These are phyloP conservation scores for Colletotrichum destructivum DNA, from an alignment of 2,329 filamentous ascomycete species.

Conservation along the genomic window DNA sequence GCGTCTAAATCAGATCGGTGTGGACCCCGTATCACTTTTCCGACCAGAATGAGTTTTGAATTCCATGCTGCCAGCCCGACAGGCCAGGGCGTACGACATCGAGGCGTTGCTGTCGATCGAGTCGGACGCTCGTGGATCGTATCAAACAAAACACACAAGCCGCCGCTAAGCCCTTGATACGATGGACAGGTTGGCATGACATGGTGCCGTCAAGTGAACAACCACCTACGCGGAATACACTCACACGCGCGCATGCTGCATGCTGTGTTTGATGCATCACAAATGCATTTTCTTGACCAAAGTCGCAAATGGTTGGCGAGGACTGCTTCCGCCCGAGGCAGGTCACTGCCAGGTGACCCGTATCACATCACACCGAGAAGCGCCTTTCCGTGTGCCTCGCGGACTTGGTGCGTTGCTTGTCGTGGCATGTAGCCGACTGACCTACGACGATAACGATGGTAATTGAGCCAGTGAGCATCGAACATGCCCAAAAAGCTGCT, in stretches of 20 bases:
- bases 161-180: conserved; percentile 21
- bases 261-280: conserved; percentile 36
- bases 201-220: conserved; percentile 21
- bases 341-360: conserved; percentile 16
- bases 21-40: conserved; percentile 16
- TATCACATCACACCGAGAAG: conserved; percentile 27
- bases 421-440: conserved; percentile 14
- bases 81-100: neutral
- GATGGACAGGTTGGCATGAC: conserved; percentile 9
- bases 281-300: conserved; percentile 33
- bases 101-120: conserved; percentile 13
- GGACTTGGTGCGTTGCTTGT: conserved; percentile 17
- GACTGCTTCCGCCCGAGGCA: conserved; percentile 27
- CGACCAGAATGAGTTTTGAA: neutral
- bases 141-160: neutral
- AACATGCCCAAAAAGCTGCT: conserved; percentile 30
- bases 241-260: conserved; percentile 15
- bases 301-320: conserved; percentile 37
- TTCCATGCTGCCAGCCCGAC: neutral
- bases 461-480: conserved; percentile 24
- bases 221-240: conserved; percentile 21
- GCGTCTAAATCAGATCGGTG: conserved; percentile 18
- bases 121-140: conserved; percentile 3
- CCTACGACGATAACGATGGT: neutral
- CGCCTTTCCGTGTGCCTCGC: conserved; percentile 10